phyloP scores from a whole-genome alignment of 2,329 filamentous ascomycete species.

The Claviceps arundinis region DNA sequence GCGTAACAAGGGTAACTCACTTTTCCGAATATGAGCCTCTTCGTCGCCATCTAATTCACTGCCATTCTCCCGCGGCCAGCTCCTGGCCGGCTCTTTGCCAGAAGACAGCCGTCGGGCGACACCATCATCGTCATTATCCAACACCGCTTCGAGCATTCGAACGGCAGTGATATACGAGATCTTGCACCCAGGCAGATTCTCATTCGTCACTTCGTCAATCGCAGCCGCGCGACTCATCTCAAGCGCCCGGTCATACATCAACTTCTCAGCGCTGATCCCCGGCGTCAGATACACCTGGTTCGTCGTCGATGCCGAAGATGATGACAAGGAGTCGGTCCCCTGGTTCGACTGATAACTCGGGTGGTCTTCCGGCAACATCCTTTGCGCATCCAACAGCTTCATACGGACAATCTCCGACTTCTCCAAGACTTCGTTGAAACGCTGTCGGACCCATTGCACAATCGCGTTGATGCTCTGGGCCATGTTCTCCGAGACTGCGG shows the following conservation, averaged over 20 bases:
- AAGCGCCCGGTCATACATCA: conserved; percentile 94
- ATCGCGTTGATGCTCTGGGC: conserved; percentile 74
- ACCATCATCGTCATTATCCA: conserved; percentile 65
- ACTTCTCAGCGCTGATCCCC: conserved; percentile 84
- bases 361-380: conserved; percentile 69
- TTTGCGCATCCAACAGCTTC: conserved; percentile 77
- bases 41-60: conserved; percentile 53
- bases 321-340: conserved; percentile 41
- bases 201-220: conserved; percentile 88
- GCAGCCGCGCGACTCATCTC: conserved; percentile 94
- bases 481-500: conserved; percentile 32
- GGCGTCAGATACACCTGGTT: conserved; percentile 76
- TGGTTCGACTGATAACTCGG: conserved; percentile 76
- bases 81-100: conserved; percentile 29
- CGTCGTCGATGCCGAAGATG: conserved; percentile 47
- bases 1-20: conserved; percentile 31
- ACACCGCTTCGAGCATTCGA: conserved; percentile 83
- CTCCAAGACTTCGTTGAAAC: conserved; percentile 94
- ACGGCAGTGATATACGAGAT: conserved; percentile 89
- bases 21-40: conserved; percentile 57
- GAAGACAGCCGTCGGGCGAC: conserved; percentile 19
- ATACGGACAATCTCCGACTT: conserved; percentile 91
- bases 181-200: conserved; percentile 77
- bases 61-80: conserved; percentile 18
- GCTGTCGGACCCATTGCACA: conserved; percentile 85